These are phyloP conservation scores for Pythium vanterpoolii DNA, from an alignment of 352 stramenopile genomes.

Conservation along the genomic window DNA sequence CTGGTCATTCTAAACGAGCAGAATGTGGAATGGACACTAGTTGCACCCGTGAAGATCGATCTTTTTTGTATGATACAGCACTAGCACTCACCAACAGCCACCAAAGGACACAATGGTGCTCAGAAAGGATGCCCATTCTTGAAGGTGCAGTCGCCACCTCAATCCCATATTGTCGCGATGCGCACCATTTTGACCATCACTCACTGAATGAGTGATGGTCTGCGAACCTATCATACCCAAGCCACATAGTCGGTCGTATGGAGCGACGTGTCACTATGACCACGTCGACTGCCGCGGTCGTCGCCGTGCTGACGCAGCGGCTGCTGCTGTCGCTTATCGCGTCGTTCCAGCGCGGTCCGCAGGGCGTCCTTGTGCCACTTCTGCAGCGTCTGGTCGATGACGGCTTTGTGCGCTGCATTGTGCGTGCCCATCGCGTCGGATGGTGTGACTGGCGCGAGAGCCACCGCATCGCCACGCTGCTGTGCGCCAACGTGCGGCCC, in stretches of 20 bases:
- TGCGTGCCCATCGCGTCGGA: background rate
- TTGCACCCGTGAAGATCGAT: too few relatives aligned
- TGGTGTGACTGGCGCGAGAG: background rate
- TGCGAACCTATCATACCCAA: too few relatives aligned
- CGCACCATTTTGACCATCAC: too few relatives aligned
- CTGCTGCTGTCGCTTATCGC: constrained; percentile 14
- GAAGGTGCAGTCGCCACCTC: background rate
- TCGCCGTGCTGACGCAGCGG: constrained; percentile 7
- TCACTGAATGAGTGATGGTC: too few relatives aligned
- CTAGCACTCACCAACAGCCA: background rate
- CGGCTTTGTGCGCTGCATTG: constrained; percentile 1
- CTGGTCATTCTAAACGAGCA: too few relatives aligned
- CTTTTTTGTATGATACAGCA: too few relatives aligned
- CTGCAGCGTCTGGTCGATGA: constrained; percentile 3
- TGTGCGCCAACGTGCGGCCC: background rate
- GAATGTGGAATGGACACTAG: too few relatives aligned
- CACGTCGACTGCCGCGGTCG: background rate
- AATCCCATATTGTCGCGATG: too few relatives aligned
- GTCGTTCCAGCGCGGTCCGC: constrained; percentile 15
- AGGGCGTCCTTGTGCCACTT: background rate
- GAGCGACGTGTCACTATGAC: background rate
- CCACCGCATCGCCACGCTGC: constrained; percentile 3
- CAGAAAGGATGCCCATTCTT: background rate
- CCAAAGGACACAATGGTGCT: background rate
- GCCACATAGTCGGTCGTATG: background rate